These are phyloP conservation scores for Malbranchea cinnamomea DNA, from an alignment of 2,329 filamentous ascomycete genomes.

Conservation along the genomic window DNA sequence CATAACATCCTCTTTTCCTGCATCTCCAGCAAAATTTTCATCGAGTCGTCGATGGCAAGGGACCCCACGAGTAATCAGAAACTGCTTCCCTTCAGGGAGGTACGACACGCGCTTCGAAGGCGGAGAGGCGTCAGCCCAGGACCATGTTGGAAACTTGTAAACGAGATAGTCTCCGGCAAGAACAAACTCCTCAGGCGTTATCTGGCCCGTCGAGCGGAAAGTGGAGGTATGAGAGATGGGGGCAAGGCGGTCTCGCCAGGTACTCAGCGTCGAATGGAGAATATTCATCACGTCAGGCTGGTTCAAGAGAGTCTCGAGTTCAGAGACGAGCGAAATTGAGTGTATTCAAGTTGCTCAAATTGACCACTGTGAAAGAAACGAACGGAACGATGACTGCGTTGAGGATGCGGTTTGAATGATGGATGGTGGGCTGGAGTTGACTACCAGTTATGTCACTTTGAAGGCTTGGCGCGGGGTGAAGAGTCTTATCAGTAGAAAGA, in stretches of 20 bases:
- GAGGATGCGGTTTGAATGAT: too few relatives aligned
- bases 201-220: constrained; percentile 85
- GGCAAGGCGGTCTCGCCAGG: constrained; percentile 78
- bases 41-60: constrained; percentile 85
- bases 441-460: too few relatives aligned
- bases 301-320: constrained; percentile 5
- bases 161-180: constrained; percentile 93
- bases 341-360: too few relatives aligned
- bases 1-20: constrained; percentile 71
- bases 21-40: constrained; percentile 82
- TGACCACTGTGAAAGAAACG: too few relatives aligned
- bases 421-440: too few relatives aligned
- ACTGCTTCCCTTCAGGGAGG: constrained; percentile 84
- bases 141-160: constrained; percentile 98
- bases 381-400: too few relatives aligned
- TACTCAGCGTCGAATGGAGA: constrained; percentile 83
- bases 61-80: constrained; percentile 83
- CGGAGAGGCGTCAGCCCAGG: constrained; percentile 82
- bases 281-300: too few relatives aligned
- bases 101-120: constrained; percentile 62
- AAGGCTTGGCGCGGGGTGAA: too few relatives aligned
- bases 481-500: too few relatives aligned
- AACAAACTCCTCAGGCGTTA: constrained; percentile 94
- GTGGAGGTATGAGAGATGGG: constrained; percentile 82
- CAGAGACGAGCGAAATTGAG: constrained; percentile 1